Evolutionary conservation across 2,329 filamentous ascomycete genomes (phyloP).

Genomic region (Fusarium sp.): DNA sequence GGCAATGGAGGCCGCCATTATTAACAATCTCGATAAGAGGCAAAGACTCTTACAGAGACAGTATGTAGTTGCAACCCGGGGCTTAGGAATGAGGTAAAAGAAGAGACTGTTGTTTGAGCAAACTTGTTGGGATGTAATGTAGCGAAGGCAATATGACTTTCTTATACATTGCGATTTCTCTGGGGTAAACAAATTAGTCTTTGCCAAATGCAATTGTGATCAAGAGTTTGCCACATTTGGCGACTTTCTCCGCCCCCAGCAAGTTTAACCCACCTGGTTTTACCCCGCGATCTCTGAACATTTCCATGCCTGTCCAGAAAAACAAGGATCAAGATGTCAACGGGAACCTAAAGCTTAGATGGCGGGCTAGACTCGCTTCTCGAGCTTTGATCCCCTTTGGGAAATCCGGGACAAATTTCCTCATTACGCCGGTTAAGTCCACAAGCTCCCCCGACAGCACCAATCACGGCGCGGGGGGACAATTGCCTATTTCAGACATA

Average conservation of each 20-base stretch:
- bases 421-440: neutral
- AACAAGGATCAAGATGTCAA: neutral
- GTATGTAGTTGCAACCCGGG: no score
- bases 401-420: neutral
- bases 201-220: neutral
- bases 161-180: neutral
- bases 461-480: neutral
- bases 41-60: neutral
- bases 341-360: neutral
- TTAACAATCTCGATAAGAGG: neutral
- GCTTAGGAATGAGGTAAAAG: no score
- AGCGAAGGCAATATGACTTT: neutral
- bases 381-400: neutral
- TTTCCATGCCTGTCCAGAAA: neutral
- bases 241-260: neutral
- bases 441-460: rapidly evolving
- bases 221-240: neutral
- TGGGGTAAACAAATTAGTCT: neutral
- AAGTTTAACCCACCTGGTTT: neutral
- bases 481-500: neutral
- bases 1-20: constrained; percentile 2
- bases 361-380: neutral
- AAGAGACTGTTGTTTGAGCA: neutral
- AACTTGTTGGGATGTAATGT: rapidly evolving
- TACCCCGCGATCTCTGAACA: neutral